Base-by-base conservation (phyloP, 371 early-diverging fungal species). In the Funneliformis caledonium region DNA sequence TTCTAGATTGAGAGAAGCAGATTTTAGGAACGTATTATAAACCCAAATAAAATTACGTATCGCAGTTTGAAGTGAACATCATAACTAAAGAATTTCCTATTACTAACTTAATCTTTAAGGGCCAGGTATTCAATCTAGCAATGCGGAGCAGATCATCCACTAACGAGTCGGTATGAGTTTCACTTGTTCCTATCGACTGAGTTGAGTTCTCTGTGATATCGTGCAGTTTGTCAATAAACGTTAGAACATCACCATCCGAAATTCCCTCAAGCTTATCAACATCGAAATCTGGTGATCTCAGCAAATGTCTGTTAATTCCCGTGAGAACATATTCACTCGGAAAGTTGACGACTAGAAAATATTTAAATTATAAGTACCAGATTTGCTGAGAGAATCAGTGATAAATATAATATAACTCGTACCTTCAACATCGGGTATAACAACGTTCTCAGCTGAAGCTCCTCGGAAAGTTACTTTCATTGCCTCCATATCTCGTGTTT, bases 21-120 rank as follows among this genome's bases (percentile, higher is more conserved):
- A 48, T n/a, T 77, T 77, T 56, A 42, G 47, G n/a, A 65, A 77
- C 11, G 37, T 65, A 47, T 77, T 22, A 50, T 5, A 6, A 33
- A 6, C 11, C 48, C n/a, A n/a, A n/a, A n/a, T n/a, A n/a, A n/a
- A n/a, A n/a, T n/a, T n/a, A n/a, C n/a, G n/a, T n/a, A n/a, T n/a
- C n/a, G n/a, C n/a, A n/a, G 48, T 50, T 42, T 50, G 64, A 6
- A 64, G 37, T 19, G 48, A 22, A 22, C n/a, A n/a, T n/a, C n/a
- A 50, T 3, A 45, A 70, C 9, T 48, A 70, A 26, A 70, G 19
- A 16, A 16, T 69, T 69, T 7, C 62, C 14, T 11, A 56, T 62
- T 76, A 76, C 76, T 62, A 62, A 61, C 76, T 22, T 62, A 42
- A 76, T 62, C 76, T 43, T 76, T 64, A 77, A 77, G 26, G 77